These are phyloP conservation scores for Lentinula aciculospora DNA, from an alignment of 768 basidiomycete genomes.

Conservation along the genomic window DNA sequence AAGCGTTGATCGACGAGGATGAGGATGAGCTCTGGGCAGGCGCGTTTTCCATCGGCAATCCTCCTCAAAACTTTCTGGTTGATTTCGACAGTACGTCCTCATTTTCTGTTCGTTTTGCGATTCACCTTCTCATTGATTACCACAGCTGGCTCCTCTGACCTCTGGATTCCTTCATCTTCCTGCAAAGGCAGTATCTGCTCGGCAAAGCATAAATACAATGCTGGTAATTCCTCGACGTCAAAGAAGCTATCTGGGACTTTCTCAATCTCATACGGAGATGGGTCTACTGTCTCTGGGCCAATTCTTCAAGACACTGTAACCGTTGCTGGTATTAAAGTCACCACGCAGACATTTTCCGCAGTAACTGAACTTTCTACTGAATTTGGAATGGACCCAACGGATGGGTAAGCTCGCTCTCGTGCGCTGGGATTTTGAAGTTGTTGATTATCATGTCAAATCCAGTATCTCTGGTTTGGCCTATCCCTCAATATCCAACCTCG, in stretches of 20 bases:
- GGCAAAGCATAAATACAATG: conserved; percentile 23
- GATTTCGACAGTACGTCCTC: conserved; percentile 32
- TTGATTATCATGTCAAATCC: no score
- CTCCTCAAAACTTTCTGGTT: conserved; percentile 28
- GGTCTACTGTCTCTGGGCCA: conserved; percentile 30
- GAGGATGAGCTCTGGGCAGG: conserved; percentile 30
- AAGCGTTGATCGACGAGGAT: conserved; percentile 27
- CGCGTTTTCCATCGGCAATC: conserved; percentile 30
- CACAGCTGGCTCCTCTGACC: conserved; percentile 25
- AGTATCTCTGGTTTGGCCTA: conserved; percentile 30
- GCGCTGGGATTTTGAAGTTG: no score
- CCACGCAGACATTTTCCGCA: conserved; percentile 24
- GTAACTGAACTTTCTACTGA: conserved; percentile 26
- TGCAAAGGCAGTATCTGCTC: conserved; percentile 24
- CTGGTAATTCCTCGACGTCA: conserved; percentile 23
- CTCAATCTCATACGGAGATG: conserved; percentile 38
- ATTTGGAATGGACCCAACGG: conserved; percentile 16
- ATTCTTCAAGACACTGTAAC: conserved; percentile 30
- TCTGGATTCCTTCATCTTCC: conserved; percentile 26
- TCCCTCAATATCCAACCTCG: conserved; percentile 25
- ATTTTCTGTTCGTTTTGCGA: neutral
- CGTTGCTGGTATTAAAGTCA: conserved; percentile 15
- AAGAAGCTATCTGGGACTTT: conserved; percentile 24
- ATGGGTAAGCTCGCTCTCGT: neutral
- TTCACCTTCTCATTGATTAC: no score